These are phyloP conservation scores for Hypoxylon sp. DNA, from an alignment of 2,329 filamentous ascomycete species.

Conservation along the genomic window DNA sequence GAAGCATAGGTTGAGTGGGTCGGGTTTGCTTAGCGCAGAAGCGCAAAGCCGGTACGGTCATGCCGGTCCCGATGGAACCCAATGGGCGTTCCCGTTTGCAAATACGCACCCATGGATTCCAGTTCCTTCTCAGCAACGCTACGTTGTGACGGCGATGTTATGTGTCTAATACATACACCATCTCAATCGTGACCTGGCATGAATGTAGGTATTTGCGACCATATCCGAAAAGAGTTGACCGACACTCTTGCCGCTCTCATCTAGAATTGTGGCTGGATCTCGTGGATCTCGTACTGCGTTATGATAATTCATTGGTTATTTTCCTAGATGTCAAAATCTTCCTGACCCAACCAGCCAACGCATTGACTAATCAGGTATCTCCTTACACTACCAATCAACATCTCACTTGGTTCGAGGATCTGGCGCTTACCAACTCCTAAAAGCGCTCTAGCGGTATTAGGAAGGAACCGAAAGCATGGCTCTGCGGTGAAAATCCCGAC, in stretches of 20 bases:
- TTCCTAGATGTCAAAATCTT: slow-evolving; percentile 20
- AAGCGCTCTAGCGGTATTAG: slow-evolving; percentile 43
- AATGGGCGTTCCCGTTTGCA: slow-evolving; percentile 36
- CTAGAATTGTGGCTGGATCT: slow-evolving; percentile 28
- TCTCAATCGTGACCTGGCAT: slow-evolving; percentile 11
- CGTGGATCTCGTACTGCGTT: slow-evolving; percentile 14
- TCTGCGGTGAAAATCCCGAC: slow-evolving; percentile 21
- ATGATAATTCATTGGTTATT: slow-evolving; percentile 26
- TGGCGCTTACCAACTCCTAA: slow-evolving; percentile 39
- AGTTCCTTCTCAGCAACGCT: slow-evolving; percentile 11
- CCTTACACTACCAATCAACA: slow-evolving; percentile 23
- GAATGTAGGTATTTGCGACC: slow-evolving; percentile 11
- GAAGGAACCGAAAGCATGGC: slow-evolving; percentile 33
- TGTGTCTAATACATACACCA: slow-evolving; percentile 8
- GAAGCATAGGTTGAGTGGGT: slow-evolving; percentile 26
- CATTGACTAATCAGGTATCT: slow-evolving; percentile 37
- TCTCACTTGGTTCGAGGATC: slow-evolving; percentile 37
- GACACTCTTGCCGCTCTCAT: slow-evolving; percentile 36
- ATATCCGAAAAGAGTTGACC: slow-evolving; percentile 24
- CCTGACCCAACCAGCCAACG: slow-evolving; percentile 31
- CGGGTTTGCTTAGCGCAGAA: slow-evolving; percentile 28
- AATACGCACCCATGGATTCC: slow-evolving; percentile 9
- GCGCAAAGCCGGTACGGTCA: slow-evolving; percentile 41
- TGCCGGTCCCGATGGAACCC: slow-evolving; percentile 43
- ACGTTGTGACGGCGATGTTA: slow-evolving; percentile 16